Conservation (phyloP, 305 asterid genomes). For the Withania somnifera region DNA sequence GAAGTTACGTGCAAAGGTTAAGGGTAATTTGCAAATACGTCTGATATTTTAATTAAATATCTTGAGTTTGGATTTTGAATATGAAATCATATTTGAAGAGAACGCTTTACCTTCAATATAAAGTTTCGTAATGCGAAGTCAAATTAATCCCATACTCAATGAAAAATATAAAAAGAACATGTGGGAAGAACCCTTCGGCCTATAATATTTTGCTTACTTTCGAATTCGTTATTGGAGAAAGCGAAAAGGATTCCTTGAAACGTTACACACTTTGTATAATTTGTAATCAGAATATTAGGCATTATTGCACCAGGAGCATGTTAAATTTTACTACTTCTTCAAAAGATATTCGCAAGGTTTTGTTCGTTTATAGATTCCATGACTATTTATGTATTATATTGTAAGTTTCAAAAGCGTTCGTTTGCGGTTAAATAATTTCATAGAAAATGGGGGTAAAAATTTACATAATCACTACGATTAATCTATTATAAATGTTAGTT, state of each 20-base stretch:
- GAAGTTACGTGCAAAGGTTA: neutral
- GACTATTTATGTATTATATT: too few species aligned
- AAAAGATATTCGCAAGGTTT: neutral
- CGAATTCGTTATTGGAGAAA: too few species aligned
- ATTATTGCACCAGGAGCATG: neutral
- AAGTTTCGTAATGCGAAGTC: fast-evolving
- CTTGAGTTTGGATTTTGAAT: fast-evolving
- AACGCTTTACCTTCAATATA: neutral
- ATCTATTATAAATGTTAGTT: neutral
- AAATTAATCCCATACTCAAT: neutral
- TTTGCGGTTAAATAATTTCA: too few species aligned
- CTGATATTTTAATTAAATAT: too few species aligned
- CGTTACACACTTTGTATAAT: neutral
- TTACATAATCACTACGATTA: too few species aligned
- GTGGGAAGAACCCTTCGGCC: too few species aligned
- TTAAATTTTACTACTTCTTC: neutral
- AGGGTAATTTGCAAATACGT: too few species aligned
- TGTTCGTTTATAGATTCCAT: neutral
- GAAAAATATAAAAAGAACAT: neutral
- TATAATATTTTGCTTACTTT: too few species aligned
- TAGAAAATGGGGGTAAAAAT: too few species aligned
- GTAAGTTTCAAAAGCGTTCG: too few species aligned
- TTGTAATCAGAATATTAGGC: neutral
- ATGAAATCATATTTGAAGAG: neutral
- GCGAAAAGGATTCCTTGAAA: too few species aligned